Evolutionary conservation across 139 green algal species (phyloP).

Genomic region (Tetraselmis striata): DNA sequence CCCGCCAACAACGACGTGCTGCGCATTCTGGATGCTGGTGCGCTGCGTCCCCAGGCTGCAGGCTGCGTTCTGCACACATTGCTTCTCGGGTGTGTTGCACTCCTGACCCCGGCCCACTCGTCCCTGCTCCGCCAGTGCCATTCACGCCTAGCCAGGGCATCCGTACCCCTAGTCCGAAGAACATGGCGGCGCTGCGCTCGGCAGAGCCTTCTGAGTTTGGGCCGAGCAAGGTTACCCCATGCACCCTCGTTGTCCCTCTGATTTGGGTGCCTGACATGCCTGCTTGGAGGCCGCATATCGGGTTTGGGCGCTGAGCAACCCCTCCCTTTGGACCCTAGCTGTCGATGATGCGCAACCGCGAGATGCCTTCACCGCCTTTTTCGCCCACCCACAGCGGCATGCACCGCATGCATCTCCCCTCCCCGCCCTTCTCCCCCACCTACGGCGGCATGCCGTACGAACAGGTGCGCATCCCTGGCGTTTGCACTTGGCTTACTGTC

Average conservation of each 20-base stretch:
- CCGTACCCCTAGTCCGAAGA: conserved; percentile 38
- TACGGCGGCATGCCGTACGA: background rate
- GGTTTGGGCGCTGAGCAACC: too few species aligned
- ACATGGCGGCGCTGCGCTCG: conserved; percentile 31
- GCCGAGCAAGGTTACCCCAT: too few species aligned
- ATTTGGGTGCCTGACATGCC: too few species aligned
- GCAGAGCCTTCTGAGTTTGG: conserved; percentile 4
- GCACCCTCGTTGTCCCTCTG: too few species aligned
- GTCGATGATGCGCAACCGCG: background rate
- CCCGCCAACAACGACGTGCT: background rate
- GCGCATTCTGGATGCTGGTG: background rate
- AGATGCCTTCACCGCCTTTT: background rate
- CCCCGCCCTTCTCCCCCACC: background rate
- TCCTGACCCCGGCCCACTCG: too few species aligned
- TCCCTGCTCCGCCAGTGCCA: too few species aligned
- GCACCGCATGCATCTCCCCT: background rate
- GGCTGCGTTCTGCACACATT: too few species aligned
- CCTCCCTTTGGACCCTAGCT: too few species aligned
- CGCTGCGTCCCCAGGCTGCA: background rate
- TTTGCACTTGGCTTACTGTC: too few species aligned
- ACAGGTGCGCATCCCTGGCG: background rate
- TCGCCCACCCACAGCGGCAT: background rate
- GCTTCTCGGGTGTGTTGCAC: too few species aligned
- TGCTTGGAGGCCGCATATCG: too few species aligned
- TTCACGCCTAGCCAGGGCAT: conserved; percentile 44